Evolutionary conservation across 345 rosid genomes (phyloP), one percentile per base, ranked within the genome.

Genomic region (Populus tremula): DNA sequence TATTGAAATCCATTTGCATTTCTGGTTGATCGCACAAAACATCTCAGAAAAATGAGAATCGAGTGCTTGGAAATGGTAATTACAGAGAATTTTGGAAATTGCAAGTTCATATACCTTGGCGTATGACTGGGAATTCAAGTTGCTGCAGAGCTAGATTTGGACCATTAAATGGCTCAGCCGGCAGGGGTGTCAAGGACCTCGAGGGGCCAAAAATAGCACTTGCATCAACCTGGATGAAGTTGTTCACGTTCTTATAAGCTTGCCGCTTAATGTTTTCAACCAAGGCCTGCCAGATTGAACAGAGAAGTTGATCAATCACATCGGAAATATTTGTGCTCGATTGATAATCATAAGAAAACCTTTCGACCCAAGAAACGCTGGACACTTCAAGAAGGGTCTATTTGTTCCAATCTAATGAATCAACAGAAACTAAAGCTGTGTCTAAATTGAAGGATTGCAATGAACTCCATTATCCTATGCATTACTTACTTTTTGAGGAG

Each of bases 221-320:
- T 9, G 65, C 62, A 73, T 88, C 79, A 0, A 86, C 41, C 33
- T 2, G 71, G 45, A 67, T 67, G 47, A 91, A 77, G 43, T 71
- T 17, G 11, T 16, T 16, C 29, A 54, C 33, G 31, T 92, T 87
- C 50, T 49, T 54, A 59, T 88, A 89, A 65, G 98, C 97, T 25
- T 77, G 87, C 11, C 23, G 71, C 84, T 85, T 91, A 5, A 81
- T 5, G 20, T 78, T 80, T 72, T 93, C 85, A 1, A 92, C 82
- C 67, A 84, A 1, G 31, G 23, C 77, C 90, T 90, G 87, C 13
- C 63, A 62, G 41, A 76, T 56, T 33, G 10, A 78, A 63, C 2
- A 21, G 12, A 31, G 8, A 64, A 49, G 63, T 33, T 33, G n/a
- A 63, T 74, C 45, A 69, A 29, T 83, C 50, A 33, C 18, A 61